Evolutionary conservation across 2,329 filamentous ascomycete species (phyloP).

Genomic region (Neofusicoccum cordaticola): DNA sequence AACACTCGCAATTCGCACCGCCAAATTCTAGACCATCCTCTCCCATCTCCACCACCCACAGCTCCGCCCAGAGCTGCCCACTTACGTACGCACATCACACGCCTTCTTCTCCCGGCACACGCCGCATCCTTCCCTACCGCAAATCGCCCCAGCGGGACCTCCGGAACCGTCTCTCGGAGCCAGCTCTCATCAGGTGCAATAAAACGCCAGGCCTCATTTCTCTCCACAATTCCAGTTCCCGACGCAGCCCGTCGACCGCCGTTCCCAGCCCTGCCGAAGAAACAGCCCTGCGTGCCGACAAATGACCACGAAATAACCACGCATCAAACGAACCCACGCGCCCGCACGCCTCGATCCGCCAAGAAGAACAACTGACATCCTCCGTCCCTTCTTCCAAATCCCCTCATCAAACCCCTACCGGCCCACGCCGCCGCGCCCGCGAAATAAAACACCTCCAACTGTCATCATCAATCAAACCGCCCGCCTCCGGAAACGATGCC

Average conservation of each 20-base stretch:
- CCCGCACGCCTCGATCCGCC: neutral
- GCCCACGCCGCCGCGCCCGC: too few relatives aligned
- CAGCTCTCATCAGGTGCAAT: neutral
- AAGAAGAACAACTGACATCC: neutral
- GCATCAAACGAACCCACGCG: too few relatives aligned
- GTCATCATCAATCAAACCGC: too few relatives aligned
- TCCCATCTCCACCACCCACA: neutral
- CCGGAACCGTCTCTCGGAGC: too few relatives aligned
- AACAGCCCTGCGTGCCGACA: neutral
- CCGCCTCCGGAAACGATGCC: slow-evolving; percentile 14
- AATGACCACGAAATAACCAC: neutral
- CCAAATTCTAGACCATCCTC: neutral
- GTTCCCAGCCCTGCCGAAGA: neutral
- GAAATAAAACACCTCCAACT: too few relatives aligned
- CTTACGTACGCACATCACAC: neutral
- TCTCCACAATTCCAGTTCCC: neutral
- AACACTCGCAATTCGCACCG: slow-evolving; percentile 2
- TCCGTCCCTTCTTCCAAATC: too few relatives aligned
- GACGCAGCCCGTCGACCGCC: neutral
- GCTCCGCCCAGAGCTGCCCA: neutral
- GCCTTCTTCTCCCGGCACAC: neutral
- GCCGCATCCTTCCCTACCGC: neutral
- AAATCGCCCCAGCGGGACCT: too few relatives aligned
- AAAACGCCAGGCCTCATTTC: neutral
- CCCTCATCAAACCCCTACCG: too few relatives aligned